A percentile compares a stretch with the other conserved stretches of the same genome.
Conservation (phyloP, 352 stramenopile genomes). For the Pythium apleroticum region DNA sequence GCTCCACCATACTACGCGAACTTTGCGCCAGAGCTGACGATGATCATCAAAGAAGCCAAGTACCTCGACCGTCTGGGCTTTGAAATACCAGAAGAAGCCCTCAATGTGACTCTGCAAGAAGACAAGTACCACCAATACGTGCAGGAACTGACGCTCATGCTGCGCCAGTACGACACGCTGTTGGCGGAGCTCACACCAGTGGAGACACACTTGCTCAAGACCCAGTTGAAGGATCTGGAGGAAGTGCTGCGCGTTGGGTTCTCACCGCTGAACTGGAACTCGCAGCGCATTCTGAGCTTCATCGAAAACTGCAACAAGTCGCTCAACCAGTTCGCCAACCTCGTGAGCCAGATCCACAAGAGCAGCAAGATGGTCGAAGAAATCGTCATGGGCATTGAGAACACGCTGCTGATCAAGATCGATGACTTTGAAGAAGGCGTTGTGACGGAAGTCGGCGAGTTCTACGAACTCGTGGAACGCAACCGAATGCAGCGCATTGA, state of each 20-base stretch:
- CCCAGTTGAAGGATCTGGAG: conserved; percentile 88
- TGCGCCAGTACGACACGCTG: conserved; percentile 89
- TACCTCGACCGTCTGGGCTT: conserved; percentile 95
- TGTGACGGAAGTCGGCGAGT: conserved; percentile 91
- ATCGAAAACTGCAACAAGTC: conserved; percentile 93
- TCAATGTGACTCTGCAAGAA: conserved; percentile 96
- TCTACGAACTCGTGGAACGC: conserved; percentile 93
- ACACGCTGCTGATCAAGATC: conserved; percentile 91
- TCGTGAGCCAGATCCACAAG: conserved; percentile 95
- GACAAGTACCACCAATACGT: conserved; percentile 96
- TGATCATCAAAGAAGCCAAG: conserved; percentile 96
- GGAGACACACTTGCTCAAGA: conserved; percentile 87
- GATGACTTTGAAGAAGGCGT: conserved; percentile 89
- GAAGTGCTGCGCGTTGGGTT: conserved; percentile 89
- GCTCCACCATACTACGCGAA: conserved; percentile 92
- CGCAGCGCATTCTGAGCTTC: conserved; percentile 94
- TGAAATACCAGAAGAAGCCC: conserved; percentile 91
- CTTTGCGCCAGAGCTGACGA: conserved; percentile 90
- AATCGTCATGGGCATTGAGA: conserved; percentile 89
- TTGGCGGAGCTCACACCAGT: conserved; percentile 85
- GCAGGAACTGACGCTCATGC: conserved; percentile 90
- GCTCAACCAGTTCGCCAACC: conserved; percentile 92
- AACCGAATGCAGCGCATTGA: conserved; percentile 91
- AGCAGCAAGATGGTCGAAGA: conserved; percentile 95
- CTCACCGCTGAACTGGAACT: conserved; percentile 96